Percentiles rank a stretch among this genome's conserved stretches.
phyloP scores from a whole-genome alignment of 352 stramenopile species.

The Peronosclerospora sorghi region DNA sequence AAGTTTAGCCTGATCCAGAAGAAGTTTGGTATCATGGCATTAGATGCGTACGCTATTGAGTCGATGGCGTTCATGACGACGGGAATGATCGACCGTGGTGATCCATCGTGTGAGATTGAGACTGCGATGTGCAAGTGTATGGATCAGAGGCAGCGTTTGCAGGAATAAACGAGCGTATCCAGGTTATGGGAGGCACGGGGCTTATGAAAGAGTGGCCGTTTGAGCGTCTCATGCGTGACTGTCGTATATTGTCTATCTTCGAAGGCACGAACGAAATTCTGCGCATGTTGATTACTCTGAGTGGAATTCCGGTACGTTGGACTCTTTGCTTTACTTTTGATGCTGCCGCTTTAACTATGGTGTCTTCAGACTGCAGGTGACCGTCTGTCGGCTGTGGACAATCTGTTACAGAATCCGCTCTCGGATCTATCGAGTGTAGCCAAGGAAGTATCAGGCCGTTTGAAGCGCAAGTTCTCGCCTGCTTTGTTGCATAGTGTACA shows the following conservation, averaged over 20 bases:
- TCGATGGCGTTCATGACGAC: too few relatives aligned
- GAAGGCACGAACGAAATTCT: too few relatives aligned
- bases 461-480: constrained; percentile 75
- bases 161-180: constrained; percentile 82
- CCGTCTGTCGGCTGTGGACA: constrained; percentile 59
- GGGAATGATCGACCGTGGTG: too few relatives aligned
- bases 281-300: too few relatives aligned
- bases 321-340: not conserved
- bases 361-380: constrained; percentile 53
- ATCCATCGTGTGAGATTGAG: too few relatives aligned
- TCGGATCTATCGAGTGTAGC: constrained; percentile 51
- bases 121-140: constrained; percentile 83
- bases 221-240: too few relatives aligned
- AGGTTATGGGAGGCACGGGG: constrained; percentile 81
- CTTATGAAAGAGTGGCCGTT: too few relatives aligned
- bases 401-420: constrained; percentile 76
- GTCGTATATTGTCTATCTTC: too few relatives aligned
- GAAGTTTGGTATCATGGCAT: too few relatives aligned
- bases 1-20: too few relatives aligned
- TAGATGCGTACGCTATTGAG: too few relatives aligned
- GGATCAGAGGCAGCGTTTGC: constrained; percentile 73
- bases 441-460: constrained; percentile 66
- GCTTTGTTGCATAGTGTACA: constrained; percentile 55
- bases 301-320: constrained; percentile 50
- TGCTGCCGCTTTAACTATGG: constrained; percentile 3